Evolutionary conservation across 495 filamentous ascomycete species (phyloP), one percentile per base, ranked within the genome.

Genomic region (Hapsidospora chrysogenum): DNA sequence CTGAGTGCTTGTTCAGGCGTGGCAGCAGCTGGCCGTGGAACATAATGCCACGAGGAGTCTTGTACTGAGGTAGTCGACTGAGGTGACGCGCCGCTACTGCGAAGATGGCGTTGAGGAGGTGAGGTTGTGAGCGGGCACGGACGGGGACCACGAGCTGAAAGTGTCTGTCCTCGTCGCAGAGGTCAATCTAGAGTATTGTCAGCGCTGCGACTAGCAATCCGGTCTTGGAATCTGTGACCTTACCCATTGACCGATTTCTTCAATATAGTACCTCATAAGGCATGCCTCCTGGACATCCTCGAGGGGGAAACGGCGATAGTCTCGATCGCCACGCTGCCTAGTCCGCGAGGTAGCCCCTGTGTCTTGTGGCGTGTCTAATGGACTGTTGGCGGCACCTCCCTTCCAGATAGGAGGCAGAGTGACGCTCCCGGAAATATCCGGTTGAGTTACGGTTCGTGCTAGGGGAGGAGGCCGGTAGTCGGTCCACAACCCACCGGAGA

Each of bases 81-180:
- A 33, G 31, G 17, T 33, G 31, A 13, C 31, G 31, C 6, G 31
- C 17, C 11, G 31, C 31, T 8, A 33, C 31, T 13, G 31, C 31
- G 11, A 33, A 33, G 2, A 33, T 33, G 11, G 31, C 31, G 17
- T 33, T 33, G 31, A 33, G 31, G 17, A 33, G 31, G n/a, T 33
- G 31, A 2, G 31, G 17, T n/a, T 33, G 31, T 9, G 20, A 20
- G 31, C 17, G 31, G 11, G 31, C 31, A 11, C 10, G 17, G 18
- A 17, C 11, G 2, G 31, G 31, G 3, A 33, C 31, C 9, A 9
- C 31, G 23, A 33, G 31, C 17, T 33, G 31, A 13, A 33, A 33
- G 23, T 33, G 31, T 7, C 31, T 17, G 17, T 33, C 31, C 10
- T 33, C 31, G 18, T 33, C 31, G 23, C 31, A 33, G 18, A 33